A percentile compares a stretch with the other conserved stretches of the same genome.
Evolutionary conservation across 192 early-diverging fungal species (phyloP).

Genomic region (Coemansia sp.): DNA sequence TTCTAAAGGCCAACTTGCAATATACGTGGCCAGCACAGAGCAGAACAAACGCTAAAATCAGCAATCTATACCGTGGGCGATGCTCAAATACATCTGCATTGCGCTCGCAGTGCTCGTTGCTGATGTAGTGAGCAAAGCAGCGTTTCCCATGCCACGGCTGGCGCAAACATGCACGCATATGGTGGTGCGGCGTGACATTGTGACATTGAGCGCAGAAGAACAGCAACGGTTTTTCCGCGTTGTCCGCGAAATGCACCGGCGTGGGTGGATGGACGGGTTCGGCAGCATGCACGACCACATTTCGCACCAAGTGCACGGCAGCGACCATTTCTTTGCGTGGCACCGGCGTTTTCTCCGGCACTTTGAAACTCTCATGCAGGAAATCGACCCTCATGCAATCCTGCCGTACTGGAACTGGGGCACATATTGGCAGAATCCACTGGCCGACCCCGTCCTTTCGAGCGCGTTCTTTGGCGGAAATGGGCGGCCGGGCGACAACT

Average conservation of each 20-base stretch:
- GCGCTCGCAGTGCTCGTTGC: slow-evolving; percentile 17
- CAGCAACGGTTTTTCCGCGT: slow-evolving; percentile 37
- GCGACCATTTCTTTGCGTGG: slow-evolving; percentile 58
- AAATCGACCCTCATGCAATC: slow-evolving; percentile 51
- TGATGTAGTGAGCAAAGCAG: slow-evolving; percentile 27
- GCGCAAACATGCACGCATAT: slow-evolving; percentile 23
- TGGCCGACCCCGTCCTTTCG: slow-evolving; percentile 35
- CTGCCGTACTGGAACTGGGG: slow-evolving; percentile 73
- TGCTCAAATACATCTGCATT: slow-evolving; percentile 48
- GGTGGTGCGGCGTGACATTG: slow-evolving; percentile 39
- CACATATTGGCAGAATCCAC: slow-evolving; percentile 54
- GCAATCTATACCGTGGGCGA: not conserved
- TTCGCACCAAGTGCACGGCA: slow-evolving; percentile 54
- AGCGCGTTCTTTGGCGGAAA: slow-evolving; percentile 45
- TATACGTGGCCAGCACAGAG: too few relatives aligned
- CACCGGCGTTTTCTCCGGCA: slow-evolving; percentile 56
- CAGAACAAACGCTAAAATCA: not conserved
- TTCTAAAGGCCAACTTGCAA: not conserved
- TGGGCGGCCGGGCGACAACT: slow-evolving; percentile 41
- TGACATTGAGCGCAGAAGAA: slow-evolving; percentile 29
- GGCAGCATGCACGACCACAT: slow-evolving; percentile 56
- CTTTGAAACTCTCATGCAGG: slow-evolving; percentile 55
- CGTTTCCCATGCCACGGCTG: slow-evolving; percentile 49
- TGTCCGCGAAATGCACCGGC: slow-evolving; percentile 52
- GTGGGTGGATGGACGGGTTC: slow-evolving; percentile 57